Percentiles rank a stretch among this genome's conserved stretches.
phyloP scores from a whole-genome alignment of 1,284 basidiomycete genomes.

The Bjerkandera adusta region DNA sequence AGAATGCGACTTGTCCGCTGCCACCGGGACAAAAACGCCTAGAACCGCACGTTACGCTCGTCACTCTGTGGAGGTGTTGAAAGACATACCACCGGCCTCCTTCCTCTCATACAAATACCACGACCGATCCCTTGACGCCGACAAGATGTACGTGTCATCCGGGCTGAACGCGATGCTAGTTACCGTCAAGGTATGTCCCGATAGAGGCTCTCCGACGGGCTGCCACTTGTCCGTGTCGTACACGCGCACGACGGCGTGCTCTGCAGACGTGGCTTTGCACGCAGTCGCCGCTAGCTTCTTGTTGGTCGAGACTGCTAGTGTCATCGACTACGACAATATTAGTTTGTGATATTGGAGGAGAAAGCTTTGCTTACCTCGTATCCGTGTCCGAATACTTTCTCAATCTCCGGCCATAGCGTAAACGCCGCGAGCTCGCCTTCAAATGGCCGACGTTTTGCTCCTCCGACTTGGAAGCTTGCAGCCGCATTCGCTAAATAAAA shows the following conservation, averaged over 20 bases:
- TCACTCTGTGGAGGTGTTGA: background rate
- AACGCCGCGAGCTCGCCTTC: slow-evolving; percentile 80
- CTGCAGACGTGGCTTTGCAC: slow-evolving; percentile 83
- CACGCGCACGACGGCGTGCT: slow-evolving; percentile 89
- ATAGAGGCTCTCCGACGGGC: slow-evolving; percentile 66
- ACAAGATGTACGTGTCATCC: slow-evolving; percentile 76
- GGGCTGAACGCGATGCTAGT: slow-evolving; percentile 89
- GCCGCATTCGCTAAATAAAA: slow-evolving; percentile 12
- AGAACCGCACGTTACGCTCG: slow-evolving; percentile 5
- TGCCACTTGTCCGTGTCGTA: slow-evolving; percentile 75
- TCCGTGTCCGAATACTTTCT: slow-evolving; percentile 97
- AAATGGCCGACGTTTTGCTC: slow-evolving; percentile 59
- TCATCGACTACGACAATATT: slow-evolving; percentile 58
- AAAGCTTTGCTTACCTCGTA: slow-evolving; percentile 69
- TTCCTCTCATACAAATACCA: slow-evolving; percentile 80
- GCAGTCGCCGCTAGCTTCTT: slow-evolving; percentile 83
- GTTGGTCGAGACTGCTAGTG: slow-evolving; percentile 70
- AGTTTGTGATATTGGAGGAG: background rate
- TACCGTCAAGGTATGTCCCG: slow-evolving; percentile 88
- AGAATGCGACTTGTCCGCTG: slow-evolving; percentile 81
- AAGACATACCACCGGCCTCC: slow-evolving; percentile 36
- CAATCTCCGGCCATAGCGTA: slow-evolving; percentile 96
- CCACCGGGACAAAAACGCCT: slow-evolving; percentile 59
- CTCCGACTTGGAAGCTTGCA: slow-evolving; percentile 14
- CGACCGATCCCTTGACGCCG: slow-evolving; percentile 88